These are phyloP conservation scores for Pichia cabralensis DNA, from an alignment of 805 yeast species.

Conservation along the genomic window DNA sequence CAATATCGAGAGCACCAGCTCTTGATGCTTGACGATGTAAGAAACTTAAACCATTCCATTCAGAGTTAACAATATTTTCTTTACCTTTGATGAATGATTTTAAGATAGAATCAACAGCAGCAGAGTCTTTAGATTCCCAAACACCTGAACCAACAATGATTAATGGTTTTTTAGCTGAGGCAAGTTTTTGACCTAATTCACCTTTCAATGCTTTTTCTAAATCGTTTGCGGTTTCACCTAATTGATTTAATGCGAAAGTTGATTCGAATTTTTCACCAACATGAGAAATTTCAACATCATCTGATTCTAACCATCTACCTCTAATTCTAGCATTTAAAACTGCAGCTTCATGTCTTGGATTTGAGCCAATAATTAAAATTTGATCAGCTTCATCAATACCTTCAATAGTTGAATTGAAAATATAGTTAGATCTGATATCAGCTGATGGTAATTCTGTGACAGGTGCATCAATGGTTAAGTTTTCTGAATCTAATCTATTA, in stretches of 20 bases:
- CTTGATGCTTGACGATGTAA: slow-evolving; percentile 84
- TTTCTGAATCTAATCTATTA: slow-evolving; percentile 72
- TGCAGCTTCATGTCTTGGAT: slow-evolving; percentile 86
- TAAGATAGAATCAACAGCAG: slow-evolving; percentile 47
- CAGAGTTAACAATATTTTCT: slow-evolving; percentile 51
- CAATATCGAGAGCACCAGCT: slow-evolving; percentile 78
- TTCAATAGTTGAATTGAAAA: slow-evolving; percentile 68
- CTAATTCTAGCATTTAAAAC: slow-evolving; percentile 78
- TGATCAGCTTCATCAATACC: slow-evolving; percentile 81
- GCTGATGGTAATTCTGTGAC: slow-evolving; percentile 53
- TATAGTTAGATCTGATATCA: slow-evolving; percentile 69
- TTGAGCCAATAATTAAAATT: slow-evolving; percentile 71
- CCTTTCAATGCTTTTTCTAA: slow-evolving; percentile 55
- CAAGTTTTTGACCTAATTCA: slow-evolving; percentile 56
- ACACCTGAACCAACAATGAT: slow-evolving; percentile 78
- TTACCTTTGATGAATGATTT: slow-evolving; percentile 50
- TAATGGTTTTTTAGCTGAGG: slow-evolving; percentile 61
- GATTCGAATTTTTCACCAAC: slow-evolving; percentile 74
- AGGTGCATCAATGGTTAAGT: slow-evolving; percentile 62
- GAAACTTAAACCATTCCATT: slow-evolving; percentile 76
- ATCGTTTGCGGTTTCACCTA: slow-evolving; percentile 52
- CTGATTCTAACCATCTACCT: slow-evolving; percentile 63
- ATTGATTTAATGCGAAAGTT: slow-evolving; percentile 54
- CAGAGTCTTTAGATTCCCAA: slow-evolving; percentile 55
- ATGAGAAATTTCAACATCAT: slow-evolving; percentile 52